Evolutionary conservation across 1,139 yeast species (phyloP).

Genomic region (Candida anutae): DNA sequence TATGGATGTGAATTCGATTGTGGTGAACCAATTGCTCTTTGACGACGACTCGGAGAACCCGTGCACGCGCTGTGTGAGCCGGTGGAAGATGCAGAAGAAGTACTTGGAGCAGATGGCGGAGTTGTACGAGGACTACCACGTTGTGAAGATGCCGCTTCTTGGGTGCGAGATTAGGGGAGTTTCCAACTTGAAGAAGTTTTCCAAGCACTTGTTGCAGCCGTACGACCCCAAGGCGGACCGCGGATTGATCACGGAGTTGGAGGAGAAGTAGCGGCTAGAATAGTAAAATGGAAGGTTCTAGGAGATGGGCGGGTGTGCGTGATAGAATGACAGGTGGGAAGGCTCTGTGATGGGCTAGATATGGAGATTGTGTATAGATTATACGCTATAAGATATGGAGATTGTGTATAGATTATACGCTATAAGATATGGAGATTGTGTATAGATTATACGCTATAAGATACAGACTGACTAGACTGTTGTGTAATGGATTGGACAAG

Average conservation of each 20-base stretch:
- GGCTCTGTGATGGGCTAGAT: no score
- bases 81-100: constrained; percentile 95
- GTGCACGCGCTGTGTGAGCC: constrained; percentile 84
- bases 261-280: constrained; percentile 37
- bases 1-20: constrained; percentile 93
- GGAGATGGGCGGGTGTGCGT: no score
- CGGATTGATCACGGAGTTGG: constrained; percentile 55
- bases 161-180: constrained; percentile 93
- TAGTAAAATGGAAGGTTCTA: no score
- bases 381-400: no score
- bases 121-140: constrained; percentile 88
- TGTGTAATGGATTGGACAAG: no score
- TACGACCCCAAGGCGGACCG: constrained; percentile 61
- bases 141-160: constrained; percentile 89
- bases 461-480: no score
- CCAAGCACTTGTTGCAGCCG: constrained; percentile 59
- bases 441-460: no score
- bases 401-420: no score
- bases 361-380: no score
- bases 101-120: constrained; percentile 92
- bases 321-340: no score
- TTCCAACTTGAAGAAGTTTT: constrained; percentile 71
- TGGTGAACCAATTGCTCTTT: constrained; percentile 85
- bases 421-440: no score
- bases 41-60: constrained; percentile 63